Evolutionary conservation across 495 filamentous ascomycete genomes (phyloP), one percentile per base, ranked within the genome.

Genomic region (Sordaria brevicollis): DNA sequence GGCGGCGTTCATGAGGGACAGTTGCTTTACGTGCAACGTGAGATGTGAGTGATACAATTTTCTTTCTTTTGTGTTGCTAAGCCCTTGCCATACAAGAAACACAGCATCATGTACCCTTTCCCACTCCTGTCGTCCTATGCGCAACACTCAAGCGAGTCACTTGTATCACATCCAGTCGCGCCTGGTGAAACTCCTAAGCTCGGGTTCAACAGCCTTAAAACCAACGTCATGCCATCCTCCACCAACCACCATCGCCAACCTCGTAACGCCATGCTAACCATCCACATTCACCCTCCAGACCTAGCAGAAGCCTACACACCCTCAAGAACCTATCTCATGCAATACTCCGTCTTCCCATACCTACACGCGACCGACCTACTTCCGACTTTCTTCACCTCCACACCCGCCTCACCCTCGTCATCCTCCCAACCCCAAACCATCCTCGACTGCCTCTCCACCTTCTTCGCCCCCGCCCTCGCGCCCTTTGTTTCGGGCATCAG

Each of bases 11-110:
- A 36, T 80, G 25, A 68, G 74, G 6, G 78, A 83, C 54, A 75
- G 73, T 35, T 79, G 75, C 54, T 82, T 82, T 71, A 74, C 76
- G 9, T 82, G 81, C 71, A 78, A 82, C 57, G 71, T 80, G n/a
- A 76, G 81, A 31, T 77, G 77, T 74, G 71, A 74, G 72, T 72
- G 11, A 10, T 8, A n/a, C 6, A 5, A 11, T 34, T 4, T 38
- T 37, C 39, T 31, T 57, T 9, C 13, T 10, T 5, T 37, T 36
- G 38, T 41, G 5, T 37, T 34, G 35, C 41, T 67, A 5, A 10
- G 2, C 25, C 49, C 5, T 15, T 5, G 2, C 13, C 5, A 5
- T 13, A 7, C 49, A 31, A 15, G 5, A 31, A 62, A 29, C 29
- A 62, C 25, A 33, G 2, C 11, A 62, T 62, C 13, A 62, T 62